Percentiles rank a stretch among this genome's conserved stretches.
These are phyloP conservation scores for Leucaena leucocephala DNA, from an alignment of 306 rosid species.

Conservation along the genomic window DNA sequence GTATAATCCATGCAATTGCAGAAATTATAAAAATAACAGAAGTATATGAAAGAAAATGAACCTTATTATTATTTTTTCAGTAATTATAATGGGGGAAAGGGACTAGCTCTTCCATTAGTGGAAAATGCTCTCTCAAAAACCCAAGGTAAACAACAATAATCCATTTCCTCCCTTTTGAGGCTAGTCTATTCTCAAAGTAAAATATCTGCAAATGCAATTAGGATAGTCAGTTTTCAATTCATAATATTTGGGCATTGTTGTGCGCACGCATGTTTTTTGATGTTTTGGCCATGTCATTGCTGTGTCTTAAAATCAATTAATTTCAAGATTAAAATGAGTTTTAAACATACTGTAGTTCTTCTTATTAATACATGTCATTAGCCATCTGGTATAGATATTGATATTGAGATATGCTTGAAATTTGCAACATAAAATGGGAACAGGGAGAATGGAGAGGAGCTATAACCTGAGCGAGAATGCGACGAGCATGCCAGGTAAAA, in stretches of 20 bases:
- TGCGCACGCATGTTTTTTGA: background rate
- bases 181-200: conserved; percentile 20
- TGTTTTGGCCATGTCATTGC: background rate
- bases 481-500: conserved; percentile 87
- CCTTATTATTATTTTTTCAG: background rate
- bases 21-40: background rate
- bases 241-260: background rate
- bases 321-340: background rate
- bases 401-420: conserved; percentile 11
- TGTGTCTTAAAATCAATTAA: background rate
- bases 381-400: background rate
- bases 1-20: background rate
- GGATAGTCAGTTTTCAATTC: conserved; percentile 19
- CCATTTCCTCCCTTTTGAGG: conserved; percentile 14
- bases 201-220: conserved; percentile 1
- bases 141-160: background rate
- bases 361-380: background rate
- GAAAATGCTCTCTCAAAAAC: background rate
- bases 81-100: background rate
- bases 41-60: background rate
- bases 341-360: background rate
- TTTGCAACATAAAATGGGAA: conserved; percentile 19
- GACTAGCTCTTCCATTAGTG: background rate
- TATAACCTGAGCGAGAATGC: conserved; percentile 93
- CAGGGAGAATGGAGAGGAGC: conserved; percentile 28